These are phyloP conservation scores for Desmodesmus armatus DNA, from an alignment of 139 green algal species.

Conservation along the genomic window DNA sequence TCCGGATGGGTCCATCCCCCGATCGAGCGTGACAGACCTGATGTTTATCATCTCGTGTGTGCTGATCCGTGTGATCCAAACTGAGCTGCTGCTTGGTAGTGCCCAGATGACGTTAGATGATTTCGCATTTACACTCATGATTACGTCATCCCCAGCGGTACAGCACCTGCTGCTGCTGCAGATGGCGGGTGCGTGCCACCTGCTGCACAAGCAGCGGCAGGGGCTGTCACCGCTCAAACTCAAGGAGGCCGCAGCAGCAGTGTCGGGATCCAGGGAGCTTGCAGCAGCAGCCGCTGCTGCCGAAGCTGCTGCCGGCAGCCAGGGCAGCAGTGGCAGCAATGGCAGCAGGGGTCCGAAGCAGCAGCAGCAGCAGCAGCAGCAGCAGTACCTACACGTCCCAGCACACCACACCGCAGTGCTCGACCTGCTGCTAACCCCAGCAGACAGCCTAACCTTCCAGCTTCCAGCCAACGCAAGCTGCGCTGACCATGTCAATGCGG, in stretches of 20 bases:
- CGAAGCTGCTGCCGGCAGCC: background rate
- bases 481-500: too few relatives aligned
- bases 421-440: background rate
- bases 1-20: background rate
- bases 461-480: too few relatives aligned
- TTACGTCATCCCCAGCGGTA: background rate
- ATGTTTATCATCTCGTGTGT: background rate
- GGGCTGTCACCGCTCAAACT: background rate
- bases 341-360: too few relatives aligned
- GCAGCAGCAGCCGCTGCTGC: constrained; percentile 1
- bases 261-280: background rate
- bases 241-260: background rate
- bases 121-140: background rate
- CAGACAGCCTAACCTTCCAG: too few relatives aligned
- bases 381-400: background rate
- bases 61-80: background rate
- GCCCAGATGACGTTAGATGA: background rate
- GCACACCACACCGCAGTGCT: background rate
- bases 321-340: too few relatives aligned
- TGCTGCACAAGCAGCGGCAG: background rate
- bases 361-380: background rate
- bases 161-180: background rate
- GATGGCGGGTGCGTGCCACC: background rate
- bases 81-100: background rate
- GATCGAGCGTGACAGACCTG: background rate